Base-by-base conservation (phyloP, 2,329 filamentous ascomycete genomes). In the Aspergillus uvarum region DNA sequence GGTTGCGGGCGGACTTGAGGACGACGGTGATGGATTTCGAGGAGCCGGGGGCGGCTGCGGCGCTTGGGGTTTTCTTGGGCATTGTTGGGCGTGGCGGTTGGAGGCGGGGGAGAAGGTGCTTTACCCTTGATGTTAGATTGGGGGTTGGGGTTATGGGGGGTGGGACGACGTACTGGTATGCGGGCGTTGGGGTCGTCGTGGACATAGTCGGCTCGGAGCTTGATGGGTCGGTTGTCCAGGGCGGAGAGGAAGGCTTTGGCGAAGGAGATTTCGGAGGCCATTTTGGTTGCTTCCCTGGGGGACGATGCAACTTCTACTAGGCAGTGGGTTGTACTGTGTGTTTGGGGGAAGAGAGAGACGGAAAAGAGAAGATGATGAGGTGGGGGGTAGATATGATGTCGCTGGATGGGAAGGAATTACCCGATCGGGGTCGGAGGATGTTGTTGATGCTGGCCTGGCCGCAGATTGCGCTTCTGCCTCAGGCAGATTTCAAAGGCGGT, bases 151-250 rank as follows among this genome's bases (percentile, higher is more conserved):
- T 35, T 16, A 19, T 12, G 24, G 14, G 35, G 47, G 10, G n/a
- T 12, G 8, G 44, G 52, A n/a, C 47, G 50, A 67, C 87, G 31
- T 85, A 97, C 94, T 16, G 92, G 89, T 65, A 87, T 83, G 63
- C 90, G 87, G 26, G 89, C 81, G 24, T 91, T 89, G 74, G 94
- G 93, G 53, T 91, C 87, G 72, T 97, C 91, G 77, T 94, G 91
- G 76, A 96, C 88, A 86, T 97, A 90, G 76, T 98, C 92, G 65
- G 90, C 82, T n/a, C 89, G 87, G 64, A 98, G 85, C 81, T 93
- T 96, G 69, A 87, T 77, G 7, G 92, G 89, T 53, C 89, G 87
- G 62, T 87, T 85, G 77, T 96, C 92, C 63, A 98, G 85, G 22
- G 87, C 85, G 55, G 87, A 82, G 67, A 99, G 87, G 77, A 96